Percentiles rank a stretch among this genome's conserved stretches.
Conservation (phyloP, 1,284 basidiomycete species). For the Cutaneotrichosporon sp. region DNA sequence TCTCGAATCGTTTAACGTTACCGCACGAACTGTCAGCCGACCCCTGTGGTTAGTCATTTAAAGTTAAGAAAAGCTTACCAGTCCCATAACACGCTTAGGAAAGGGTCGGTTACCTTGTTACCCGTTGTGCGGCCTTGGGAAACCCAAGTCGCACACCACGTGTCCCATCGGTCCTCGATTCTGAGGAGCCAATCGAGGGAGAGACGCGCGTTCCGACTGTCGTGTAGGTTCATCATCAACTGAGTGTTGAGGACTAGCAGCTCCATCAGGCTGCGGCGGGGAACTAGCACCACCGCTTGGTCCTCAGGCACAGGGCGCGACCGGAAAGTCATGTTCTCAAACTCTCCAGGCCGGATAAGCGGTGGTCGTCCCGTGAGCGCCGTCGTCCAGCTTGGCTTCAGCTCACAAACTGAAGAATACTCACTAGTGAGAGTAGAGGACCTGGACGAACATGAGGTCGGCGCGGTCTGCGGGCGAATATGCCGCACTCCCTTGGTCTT, state of each 20-base stretch:
- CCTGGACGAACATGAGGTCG: conserved; percentile 25
- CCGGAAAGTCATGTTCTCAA: conserved; percentile 22
- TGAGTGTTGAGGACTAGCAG: conserved; percentile 28
- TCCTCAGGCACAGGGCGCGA: conserved; percentile 16
- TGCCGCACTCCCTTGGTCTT: conserved; percentile 13
- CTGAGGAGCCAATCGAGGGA: conserved; percentile 25
- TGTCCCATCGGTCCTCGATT: conserved; percentile 22
- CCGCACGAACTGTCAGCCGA: conserved; percentile 19
- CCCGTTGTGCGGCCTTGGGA: conserved; percentile 22
- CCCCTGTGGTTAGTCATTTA: conserved; percentile 16
- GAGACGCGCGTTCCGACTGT: conserved; percentile 16
- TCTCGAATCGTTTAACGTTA: conserved; percentile 21
- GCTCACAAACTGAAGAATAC: neutral
- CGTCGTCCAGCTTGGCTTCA: conserved; percentile 22
- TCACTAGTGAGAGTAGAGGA: conserved; percentile 26
- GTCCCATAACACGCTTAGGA: conserved; percentile 23
- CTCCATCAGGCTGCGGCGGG: conserved; percentile 21
- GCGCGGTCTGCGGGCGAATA: conserved; percentile 24
- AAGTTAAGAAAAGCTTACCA: conserved; percentile 11
- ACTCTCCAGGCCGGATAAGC: conserved; percentile 25
- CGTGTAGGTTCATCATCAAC: conserved; percentile 22
- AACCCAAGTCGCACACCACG: conserved; percentile 21
- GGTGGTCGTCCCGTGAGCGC: conserved; percentile 15
- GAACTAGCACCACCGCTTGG: conserved; percentile 17
- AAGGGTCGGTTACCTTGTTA: conserved; percentile 17